Conservation (phyloP, 2,329 filamentous ascomycete species). For the Aspergillus sp. region DNA sequence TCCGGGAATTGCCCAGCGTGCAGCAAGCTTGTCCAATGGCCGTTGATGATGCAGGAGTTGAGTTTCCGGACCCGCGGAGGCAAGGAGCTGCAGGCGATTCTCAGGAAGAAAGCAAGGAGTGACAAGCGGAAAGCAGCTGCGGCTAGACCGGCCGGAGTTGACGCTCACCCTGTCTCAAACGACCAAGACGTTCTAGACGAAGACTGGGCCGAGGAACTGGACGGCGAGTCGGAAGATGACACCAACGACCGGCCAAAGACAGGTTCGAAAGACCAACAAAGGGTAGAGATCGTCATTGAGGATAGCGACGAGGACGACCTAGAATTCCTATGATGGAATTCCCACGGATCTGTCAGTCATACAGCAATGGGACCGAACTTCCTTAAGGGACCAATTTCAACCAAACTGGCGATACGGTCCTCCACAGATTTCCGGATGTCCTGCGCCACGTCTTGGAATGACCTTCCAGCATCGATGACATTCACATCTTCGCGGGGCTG, state of each 20-base stretch:
- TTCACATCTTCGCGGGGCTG: slow-evolving; percentile 54
- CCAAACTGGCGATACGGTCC: slow-evolving; percentile 31
- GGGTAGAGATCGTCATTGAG: slow-evolving; percentile 48
- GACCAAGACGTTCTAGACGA: slow-evolving; percentile 29
- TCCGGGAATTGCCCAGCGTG: slow-evolving; percentile 72
- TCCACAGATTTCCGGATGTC: slow-evolving; percentile 34
- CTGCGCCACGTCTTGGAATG: slow-evolving; percentile 51
- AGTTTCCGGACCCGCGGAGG: slow-evolving; percentile 69
- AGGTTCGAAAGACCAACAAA: slow-evolving; percentile 14
- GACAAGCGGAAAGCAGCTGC: slow-evolving; percentile 12
- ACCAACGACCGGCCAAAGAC: slow-evolving; percentile 5
- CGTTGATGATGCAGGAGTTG: slow-evolving; percentile 77
- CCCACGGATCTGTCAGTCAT: neutral
- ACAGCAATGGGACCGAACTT: slow-evolving; percentile 30
- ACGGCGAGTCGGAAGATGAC: slow-evolving; percentile 19
- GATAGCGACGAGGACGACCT: slow-evolving; percentile 56
- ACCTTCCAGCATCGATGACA: slow-evolving; percentile 54
- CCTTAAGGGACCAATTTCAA: slow-evolving; percentile 33
- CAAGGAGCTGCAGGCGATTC: slow-evolving; percentile 63
- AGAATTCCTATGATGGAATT: slow-evolving; percentile 40
- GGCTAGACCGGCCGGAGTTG: neutral
- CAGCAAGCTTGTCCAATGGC: slow-evolving; percentile 63
- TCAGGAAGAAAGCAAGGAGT: slow-evolving; percentile 58
- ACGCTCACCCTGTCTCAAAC: neutral
- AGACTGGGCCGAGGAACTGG: slow-evolving; percentile 35